These are phyloP conservation scores for Cetraspora pellucida DNA, from an alignment of 192 early-diverging fungal genomes.

Conservation along the genomic window DNA sequence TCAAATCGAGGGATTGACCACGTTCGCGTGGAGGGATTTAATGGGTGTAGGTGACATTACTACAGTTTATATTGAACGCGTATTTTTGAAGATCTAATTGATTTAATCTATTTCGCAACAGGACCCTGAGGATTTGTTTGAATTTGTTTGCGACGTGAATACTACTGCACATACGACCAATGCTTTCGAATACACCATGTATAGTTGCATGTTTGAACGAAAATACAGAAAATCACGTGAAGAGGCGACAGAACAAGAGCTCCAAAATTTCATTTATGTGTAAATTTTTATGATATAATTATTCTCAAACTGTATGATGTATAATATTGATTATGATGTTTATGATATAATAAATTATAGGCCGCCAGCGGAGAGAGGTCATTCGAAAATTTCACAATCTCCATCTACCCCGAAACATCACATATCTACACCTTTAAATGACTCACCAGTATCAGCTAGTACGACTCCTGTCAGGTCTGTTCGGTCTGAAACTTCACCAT, in stretches of 20 bases:
- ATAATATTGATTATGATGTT: no score
- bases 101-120: constrained; percentile 27
- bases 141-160: constrained; percentile 52
- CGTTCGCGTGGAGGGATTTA: constrained; percentile 62
- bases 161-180: constrained; percentile 41
- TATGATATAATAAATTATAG: background rate
- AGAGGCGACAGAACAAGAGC: constrained; percentile 54
- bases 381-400: background rate
- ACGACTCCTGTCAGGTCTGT: constrained; percentile 10
- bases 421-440: background rate
- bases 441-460: background rate
- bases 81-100: background rate
- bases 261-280: constrained; percentile 52
- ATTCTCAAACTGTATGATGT: no score
- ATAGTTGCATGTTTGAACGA: constrained; percentile 70
- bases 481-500: background rate
- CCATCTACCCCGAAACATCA: constrained; percentile 9
- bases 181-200: constrained; percentile 62
- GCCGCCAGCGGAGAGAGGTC: background rate
- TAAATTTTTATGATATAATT: constrained; percentile 37
- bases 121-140: constrained; percentile 45
- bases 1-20: constrained; percentile 36
- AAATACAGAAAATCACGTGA: constrained; percentile 47
- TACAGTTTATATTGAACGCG: background rate
- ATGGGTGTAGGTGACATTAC: constrained; percentile 37